These are phyloP conservation scores for Metschnikowia lachancei DNA, from an alignment of 805 yeast genomes.

Conservation along the genomic window DNA sequence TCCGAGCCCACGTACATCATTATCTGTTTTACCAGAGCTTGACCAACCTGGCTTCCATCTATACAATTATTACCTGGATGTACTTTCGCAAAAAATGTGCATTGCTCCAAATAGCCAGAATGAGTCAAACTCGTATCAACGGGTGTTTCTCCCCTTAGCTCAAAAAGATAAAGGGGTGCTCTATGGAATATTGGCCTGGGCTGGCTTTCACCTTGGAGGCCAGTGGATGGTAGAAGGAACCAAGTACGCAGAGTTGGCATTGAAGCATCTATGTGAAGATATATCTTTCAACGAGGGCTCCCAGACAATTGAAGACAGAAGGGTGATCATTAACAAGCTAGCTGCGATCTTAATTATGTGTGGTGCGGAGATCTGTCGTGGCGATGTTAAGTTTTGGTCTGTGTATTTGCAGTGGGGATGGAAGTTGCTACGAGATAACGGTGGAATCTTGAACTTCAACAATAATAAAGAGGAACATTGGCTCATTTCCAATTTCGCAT, in stretches of 20 bases:
- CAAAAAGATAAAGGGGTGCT: constrained; percentile 50
- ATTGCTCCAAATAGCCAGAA: constrained; percentile 45
- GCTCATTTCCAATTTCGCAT: constrained; percentile 74
- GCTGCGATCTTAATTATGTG: constrained; percentile 68
- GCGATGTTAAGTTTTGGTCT: constrained; percentile 78
- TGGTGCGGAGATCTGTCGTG: constrained; percentile 81
- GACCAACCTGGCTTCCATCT: constrained; percentile 26
- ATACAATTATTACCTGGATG: constrained; percentile 50
- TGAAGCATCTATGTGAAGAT: constrained; percentile 37
- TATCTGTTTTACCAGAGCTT: constrained; percentile 20
- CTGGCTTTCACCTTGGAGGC: constrained; percentile 50
- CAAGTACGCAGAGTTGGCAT: constrained; percentile 47
- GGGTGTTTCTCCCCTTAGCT: constrained; percentile 55
- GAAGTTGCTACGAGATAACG: constrained; percentile 54
- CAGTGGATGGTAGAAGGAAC: constrained; percentile 48
- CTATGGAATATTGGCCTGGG: constrained; percentile 54
- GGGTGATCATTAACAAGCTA: constrained; percentile 43
- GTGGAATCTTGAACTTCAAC: constrained; percentile 57
- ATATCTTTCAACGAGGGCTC: constrained; percentile 25
- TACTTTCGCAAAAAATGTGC: constrained; percentile 41
- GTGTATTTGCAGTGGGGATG: constrained; percentile 65
- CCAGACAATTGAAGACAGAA: constrained; percentile 25
- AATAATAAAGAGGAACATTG: constrained; percentile 62
- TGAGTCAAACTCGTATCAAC: constrained; percentile 49
- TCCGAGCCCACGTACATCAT: constrained; percentile 28